Conservation (phyloP, 2,329 filamentous ascomycete species). For the Arthrobotrys sinensis region DNA sequence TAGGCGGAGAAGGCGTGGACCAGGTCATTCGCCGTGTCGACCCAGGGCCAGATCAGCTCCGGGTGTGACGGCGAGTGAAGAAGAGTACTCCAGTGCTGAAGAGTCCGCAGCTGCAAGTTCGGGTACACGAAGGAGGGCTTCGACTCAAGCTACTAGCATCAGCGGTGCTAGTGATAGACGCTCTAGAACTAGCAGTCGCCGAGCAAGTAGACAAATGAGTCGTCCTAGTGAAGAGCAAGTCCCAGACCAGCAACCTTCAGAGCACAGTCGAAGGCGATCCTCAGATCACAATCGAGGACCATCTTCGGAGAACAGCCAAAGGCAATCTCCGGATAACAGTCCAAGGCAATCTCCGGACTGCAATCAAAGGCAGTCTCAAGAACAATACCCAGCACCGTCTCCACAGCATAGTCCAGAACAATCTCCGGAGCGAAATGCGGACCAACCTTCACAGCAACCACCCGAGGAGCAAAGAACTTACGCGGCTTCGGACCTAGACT, state of each 20-base stretch:
- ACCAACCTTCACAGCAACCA: neutral
- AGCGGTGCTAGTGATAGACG: neutral
- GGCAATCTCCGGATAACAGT: neutral
- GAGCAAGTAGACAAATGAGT: neutral
- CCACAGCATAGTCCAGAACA: neutral
- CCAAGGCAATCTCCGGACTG: neutral
- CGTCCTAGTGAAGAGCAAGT: neutral
- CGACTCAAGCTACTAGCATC: neutral
- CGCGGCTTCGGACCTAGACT: constrained; percentile 3
- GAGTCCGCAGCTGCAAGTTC: neutral
- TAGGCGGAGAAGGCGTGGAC: neutral
- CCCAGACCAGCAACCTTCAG: neutral
- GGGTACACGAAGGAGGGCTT: neutral
- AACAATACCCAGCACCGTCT: neutral
- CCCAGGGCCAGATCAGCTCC: neutral
- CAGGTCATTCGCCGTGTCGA: neutral
- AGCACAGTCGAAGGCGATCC: neutral
- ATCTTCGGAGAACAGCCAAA: neutral
- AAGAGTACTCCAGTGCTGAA: neutral
- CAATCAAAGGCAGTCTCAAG: neutral
- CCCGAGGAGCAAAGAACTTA: neutral
- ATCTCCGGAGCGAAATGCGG: too few relatives aligned
- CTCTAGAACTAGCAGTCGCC: neutral
- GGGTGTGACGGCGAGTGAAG: neutral
- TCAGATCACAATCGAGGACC: neutral